Conservation (phyloP, 1,284 basidiomycete species). For the Kalmanozyma brasiliensis region DNA sequence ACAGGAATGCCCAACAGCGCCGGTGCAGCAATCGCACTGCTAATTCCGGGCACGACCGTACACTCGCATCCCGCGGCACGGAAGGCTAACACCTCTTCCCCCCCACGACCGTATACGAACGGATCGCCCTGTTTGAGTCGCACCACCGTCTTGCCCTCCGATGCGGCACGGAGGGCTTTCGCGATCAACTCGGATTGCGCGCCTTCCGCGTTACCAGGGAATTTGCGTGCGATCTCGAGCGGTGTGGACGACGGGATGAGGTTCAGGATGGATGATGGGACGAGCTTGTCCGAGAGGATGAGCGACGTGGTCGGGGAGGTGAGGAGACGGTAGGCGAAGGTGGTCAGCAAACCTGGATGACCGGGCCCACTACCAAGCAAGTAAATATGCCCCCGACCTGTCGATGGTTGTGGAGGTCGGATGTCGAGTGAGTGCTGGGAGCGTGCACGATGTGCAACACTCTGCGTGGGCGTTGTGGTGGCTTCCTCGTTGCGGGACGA, state of each 20-base stretch:
- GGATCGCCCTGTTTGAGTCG: conserved; percentile 97
- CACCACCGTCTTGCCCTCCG: conserved; percentile 84
- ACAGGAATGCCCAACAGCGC: conserved; percentile 89
- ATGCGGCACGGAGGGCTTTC: conserved; percentile 83
- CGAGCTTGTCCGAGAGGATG: conserved; percentile 95
- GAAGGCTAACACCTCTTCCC: conserved; percentile 94
- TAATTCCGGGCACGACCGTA: conserved; percentile 87
- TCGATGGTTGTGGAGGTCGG: conserved; percentile 29
- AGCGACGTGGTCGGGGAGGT: conserved; percentile 78
- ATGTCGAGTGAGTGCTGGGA: conserved; percentile 57
- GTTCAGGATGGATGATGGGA: conserved; percentile 85
- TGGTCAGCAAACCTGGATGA: conserved; percentile 88
- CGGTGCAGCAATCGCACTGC: conserved; percentile 87
- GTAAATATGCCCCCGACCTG: conserved; percentile 69
- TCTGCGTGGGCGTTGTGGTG: too few species aligned
- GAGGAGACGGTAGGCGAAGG: conserved; percentile 83
- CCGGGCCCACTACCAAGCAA: conserved; percentile 95
- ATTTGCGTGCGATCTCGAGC: conserved; percentile 88
- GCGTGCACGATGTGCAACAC: conserved; percentile 35
- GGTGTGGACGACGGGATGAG: conserved; percentile 78
- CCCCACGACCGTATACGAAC: conserved; percentile 89
- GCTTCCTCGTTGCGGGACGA: conserved; percentile 4
- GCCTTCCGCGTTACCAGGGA: conserved; percentile 94
- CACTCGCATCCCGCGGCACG: conserved; percentile 83
- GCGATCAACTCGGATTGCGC: conserved; percentile 95